These are phyloP conservation scores for Daldinia concentrica DNA, from an alignment of 495 filamentous ascomycete genomes.

Conservation along the genomic window DNA sequence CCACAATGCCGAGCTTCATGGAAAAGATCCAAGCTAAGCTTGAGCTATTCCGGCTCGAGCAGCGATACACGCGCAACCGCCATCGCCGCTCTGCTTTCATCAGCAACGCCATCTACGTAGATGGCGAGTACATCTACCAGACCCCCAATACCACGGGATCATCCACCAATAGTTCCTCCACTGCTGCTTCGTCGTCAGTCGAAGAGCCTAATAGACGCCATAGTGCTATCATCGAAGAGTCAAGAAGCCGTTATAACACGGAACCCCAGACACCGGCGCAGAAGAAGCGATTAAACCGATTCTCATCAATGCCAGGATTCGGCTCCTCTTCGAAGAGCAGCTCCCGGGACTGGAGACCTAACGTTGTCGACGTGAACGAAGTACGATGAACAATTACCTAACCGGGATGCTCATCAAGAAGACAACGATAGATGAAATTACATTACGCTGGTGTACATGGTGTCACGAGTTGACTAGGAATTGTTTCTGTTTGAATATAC, in stretches of 20 bases:
- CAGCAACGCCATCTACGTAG: constrained; percentile 85
- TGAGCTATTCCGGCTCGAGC: constrained; percentile 91
- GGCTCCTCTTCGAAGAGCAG: constrained; percentile 46
- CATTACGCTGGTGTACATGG: constrained; percentile 26
- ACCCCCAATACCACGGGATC: constrained; percentile 61
- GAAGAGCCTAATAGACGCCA: constrained; percentile 27
- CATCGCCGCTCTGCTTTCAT: constrained; percentile 84
- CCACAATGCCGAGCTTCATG: constrained; percentile 51
- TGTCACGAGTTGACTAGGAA: constrained; percentile 6
- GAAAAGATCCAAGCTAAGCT: constrained; percentile 68
- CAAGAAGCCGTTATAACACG: constrained; percentile 16
- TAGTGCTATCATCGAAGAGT: constrained; percentile 33
- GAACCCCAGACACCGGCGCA: constrained; percentile 25
- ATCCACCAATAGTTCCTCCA: constrained; percentile 51
- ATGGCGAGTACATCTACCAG: constrained; percentile 88
- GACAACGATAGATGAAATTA: constrained; percentile 5
- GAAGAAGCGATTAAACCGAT: constrained; percentile 55
- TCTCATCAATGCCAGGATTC: constrained; percentile 61
- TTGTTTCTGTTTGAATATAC: constrained; percentile 34
- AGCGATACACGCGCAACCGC: constrained; percentile 87
- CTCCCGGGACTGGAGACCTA: constrained; percentile 37
- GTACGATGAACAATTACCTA: constrained; percentile 18
- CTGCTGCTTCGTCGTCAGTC: constrained; percentile 41
- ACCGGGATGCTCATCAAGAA: not conserved
- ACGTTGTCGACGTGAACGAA: constrained; percentile 23